phyloP scores from a whole-genome alignment of 352 stramenopile genomes.

The Phytophthora idaei region DNA sequence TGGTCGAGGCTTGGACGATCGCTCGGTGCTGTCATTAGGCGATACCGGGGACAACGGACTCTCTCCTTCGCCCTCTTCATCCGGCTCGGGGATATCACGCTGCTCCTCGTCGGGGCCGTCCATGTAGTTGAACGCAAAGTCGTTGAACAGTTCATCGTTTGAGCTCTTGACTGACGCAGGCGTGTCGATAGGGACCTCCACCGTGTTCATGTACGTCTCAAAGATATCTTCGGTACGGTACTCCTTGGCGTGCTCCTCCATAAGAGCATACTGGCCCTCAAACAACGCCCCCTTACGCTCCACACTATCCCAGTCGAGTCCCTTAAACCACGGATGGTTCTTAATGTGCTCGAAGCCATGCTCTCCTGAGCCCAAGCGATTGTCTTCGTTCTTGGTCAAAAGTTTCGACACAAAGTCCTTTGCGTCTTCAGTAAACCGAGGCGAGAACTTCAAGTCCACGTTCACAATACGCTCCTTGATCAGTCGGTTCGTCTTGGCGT shows the following conservation, averaged over 20 bases:
- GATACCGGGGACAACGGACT: conserved; percentile 33
- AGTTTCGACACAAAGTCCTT: conserved; percentile 89
- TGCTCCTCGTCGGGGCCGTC: conserved; percentile 62
- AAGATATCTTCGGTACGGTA: conserved; percentile 83
- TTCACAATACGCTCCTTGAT: conserved; percentile 88
- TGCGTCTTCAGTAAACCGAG: conserved; percentile 79
- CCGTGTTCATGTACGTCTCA: conserved; percentile 88
- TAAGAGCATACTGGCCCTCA: conserved; percentile 73
- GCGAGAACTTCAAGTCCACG: conserved; percentile 83
- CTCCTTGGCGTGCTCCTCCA: conserved; percentile 85
- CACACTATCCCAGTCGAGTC: conserved; percentile 87
- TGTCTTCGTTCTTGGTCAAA: conserved; percentile 93
- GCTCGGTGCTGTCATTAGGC: conserved; percentile 24
- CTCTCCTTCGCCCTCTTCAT: conserved; percentile 41
- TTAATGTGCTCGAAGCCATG: conserved; percentile 89
- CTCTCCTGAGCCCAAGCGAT: conserved; percentile 92
- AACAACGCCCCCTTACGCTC: conserved; percentile 62
- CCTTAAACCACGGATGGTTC: conserved; percentile 86
- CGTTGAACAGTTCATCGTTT: conserved; percentile 73
- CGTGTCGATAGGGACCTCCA: conserved; percentile 85
- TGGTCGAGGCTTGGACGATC: conserved; percentile 25
- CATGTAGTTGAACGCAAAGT: conserved; percentile 89
- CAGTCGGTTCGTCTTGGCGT: conserved; percentile 85
- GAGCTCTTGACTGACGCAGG: conserved; percentile 79
- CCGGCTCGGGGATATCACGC: conserved; percentile 44